These are phyloP conservation scores for Cadophora luteo-olivacea DNA, from an alignment of 2,329 filamentous ascomycete species.

Conservation along the genomic window DNA sequence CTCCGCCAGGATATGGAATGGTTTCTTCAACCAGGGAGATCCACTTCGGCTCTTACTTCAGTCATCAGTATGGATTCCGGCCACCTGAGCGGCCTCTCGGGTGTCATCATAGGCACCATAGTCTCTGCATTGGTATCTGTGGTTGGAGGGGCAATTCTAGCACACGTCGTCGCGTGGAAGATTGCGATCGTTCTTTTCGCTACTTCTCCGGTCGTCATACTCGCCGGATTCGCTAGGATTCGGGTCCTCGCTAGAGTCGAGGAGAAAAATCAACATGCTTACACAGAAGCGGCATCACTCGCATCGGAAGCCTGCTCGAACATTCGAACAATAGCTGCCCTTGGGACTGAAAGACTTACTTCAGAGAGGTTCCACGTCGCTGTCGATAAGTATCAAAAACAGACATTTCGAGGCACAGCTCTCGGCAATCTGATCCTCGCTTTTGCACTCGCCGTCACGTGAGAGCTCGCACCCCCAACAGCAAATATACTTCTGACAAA, in stretches of 20 bases:
- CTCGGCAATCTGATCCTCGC: conserved; percentile 66
- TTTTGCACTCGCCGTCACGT: conserved; percentile 51
- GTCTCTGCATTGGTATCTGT: conserved; percentile 74
- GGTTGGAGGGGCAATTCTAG: conserved; percentile 69
- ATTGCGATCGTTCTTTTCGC: conserved; percentile 76
- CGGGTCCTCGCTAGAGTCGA: conserved; percentile 67
- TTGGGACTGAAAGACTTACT: conserved; percentile 60
- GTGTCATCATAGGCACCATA: conserved; percentile 72
- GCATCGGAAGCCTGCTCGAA: conserved; percentile 73
- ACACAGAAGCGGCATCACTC: conserved; percentile 66
- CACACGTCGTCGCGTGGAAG: conserved; percentile 77
- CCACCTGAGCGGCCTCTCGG: conserved; percentile 70
- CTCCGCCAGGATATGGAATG: conserved; percentile 72
- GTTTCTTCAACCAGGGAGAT: conserved; percentile 71
- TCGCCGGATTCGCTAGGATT: conserved; percentile 73
- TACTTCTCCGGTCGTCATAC: conserved; percentile 71
- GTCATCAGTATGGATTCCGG: conserved; percentile 74
- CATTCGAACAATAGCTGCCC: conserved; percentile 65
- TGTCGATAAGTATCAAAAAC: conserved; percentile 58
- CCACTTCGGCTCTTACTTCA: conserved; percentile 66
- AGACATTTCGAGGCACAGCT: conserved; percentile 56
- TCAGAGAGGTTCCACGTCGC: conserved; percentile 59
- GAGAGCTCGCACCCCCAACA: conserved; percentile 12
- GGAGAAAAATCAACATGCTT: conserved; percentile 68
- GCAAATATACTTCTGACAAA: conserved; percentile 47